Percentiles rank a stretch among this genome's conserved stretches.
These are phyloP conservation scores for Rhodotorula mucilaginosa DNA, from an alignment of 1,284 basidiomycete genomes.

Conservation along the genomic window DNA sequence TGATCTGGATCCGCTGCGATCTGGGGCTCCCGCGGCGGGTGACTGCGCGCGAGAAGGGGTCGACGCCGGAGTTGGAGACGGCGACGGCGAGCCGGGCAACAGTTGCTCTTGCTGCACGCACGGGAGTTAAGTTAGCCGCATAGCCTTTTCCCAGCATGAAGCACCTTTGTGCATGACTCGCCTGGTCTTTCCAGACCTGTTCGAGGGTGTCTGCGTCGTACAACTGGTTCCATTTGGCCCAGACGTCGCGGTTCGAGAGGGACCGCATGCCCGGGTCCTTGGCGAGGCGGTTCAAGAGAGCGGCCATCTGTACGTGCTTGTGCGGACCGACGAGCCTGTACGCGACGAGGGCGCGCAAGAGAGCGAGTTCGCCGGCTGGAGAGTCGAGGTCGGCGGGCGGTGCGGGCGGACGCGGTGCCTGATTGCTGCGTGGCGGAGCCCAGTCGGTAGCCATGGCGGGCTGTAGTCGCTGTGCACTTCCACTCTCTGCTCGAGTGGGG, in stretches of 20 bases:
- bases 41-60: not conserved
- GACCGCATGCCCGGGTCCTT: not conserved
- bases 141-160: too few relatives aligned
- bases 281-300: conserved; percentile 16
- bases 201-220: conserved; percentile 23
- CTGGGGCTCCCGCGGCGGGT: not conserved
- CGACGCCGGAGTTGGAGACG: not conserved
- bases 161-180: not conserved
- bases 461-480: too few relatives aligned
- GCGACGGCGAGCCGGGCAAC: not conserved
- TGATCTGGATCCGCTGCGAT: not conserved
- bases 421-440: not conserved
- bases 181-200: conserved; percentile 32
- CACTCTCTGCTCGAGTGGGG: too few relatives aligned
- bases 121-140: not conserved
- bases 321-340: conserved; percentile 37
- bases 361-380: conserved; percentile 30
- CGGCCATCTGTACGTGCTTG: conserved; percentile 31
- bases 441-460: not conserved
- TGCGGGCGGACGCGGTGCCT: not conserved
- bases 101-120: conserved; percentile 5
- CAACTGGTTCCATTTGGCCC: conserved; percentile 24
- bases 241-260: conserved; percentile 14
- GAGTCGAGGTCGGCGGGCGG: conserved; percentile 7
- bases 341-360: conserved; percentile 34